Evolutionary conservation across 2,329 filamentous ascomycete genomes (phyloP).

Genomic region (Exophiala alcalophila): DNA sequence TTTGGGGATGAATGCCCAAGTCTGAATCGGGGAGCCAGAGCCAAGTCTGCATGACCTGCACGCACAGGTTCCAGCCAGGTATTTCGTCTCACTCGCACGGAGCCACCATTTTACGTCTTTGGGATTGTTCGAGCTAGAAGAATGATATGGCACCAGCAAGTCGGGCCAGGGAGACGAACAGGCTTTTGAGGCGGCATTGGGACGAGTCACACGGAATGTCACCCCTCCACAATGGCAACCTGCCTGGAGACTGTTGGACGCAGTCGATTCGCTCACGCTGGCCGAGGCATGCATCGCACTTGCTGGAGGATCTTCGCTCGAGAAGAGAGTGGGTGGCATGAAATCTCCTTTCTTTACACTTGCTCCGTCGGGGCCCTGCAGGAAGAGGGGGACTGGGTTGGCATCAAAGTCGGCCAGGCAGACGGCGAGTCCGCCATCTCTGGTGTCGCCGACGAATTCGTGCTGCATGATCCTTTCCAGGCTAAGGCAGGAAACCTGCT

Average conservation of each 20-base stretch:
- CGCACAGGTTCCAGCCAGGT: constrained; percentile 59
- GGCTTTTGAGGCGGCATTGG: constrained; percentile 46
- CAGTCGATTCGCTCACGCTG: neutral
- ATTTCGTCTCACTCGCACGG: constrained; percentile 47
- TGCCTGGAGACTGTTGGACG: constrained; percentile 35
- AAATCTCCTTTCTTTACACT: neutral
- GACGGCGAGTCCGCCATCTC: constrained; percentile 26
- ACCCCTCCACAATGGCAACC: constrained; percentile 46
- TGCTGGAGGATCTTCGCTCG: neutral
- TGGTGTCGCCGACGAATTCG: constrained; percentile 29
- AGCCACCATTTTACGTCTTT: constrained; percentile 60
- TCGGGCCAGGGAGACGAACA: constrained; percentile 54
- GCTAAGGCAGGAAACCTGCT: constrained; percentile 20
- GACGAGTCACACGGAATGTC: constrained; percentile 57
- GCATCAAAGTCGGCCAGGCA: constrained; percentile 31
- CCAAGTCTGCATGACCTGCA: constrained; percentile 62
- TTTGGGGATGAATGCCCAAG: constrained; percentile 64
- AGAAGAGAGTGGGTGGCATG: neutral
- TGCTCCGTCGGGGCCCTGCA: constrained; percentile 11
- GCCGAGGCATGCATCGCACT: neutral
- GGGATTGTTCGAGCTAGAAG: constrained; percentile 43
- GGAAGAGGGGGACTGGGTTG: constrained; percentile 31
- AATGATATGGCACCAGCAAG: constrained; percentile 50
- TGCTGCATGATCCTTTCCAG: constrained; percentile 28
- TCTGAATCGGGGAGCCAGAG: constrained; percentile 62